These are phyloP conservation scores for Didymella keratinophila DNA, from an alignment of 2,329 filamentous ascomycete genomes.

Conservation along the genomic window DNA sequence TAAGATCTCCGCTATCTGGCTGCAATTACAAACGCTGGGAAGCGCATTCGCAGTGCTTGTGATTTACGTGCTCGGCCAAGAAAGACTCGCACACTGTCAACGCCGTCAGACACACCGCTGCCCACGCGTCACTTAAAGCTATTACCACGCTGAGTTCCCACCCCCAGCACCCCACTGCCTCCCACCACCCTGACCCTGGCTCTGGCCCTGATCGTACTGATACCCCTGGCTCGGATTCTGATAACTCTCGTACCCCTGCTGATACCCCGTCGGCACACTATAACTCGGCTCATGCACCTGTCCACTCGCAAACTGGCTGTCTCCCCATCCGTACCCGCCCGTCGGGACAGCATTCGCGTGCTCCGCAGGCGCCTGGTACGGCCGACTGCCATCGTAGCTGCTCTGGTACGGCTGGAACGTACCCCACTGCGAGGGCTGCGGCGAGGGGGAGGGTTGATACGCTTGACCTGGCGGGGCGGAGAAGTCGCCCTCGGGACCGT, in stretches of 20 bases:
- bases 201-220: constrained; percentile 32
- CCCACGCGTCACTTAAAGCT: not conserved
- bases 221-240: constrained; percentile 26
- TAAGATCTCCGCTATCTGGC: constrained; percentile 31
- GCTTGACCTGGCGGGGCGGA: constrained; percentile 11
- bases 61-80: not conserved
- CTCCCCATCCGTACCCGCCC: constrained; percentile 37
- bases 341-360: constrained; percentile 37
- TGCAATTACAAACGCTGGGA: constrained; percentile 2
- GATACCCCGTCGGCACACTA: constrained; percentile 46
- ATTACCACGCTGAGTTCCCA: constrained; percentile 39
- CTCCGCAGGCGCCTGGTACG: constrained; percentile 38
- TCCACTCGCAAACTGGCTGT: constrained; percentile 43
- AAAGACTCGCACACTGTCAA: not conserved
- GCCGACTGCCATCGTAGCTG: constrained; percentile 39
- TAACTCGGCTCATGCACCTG: constrained; percentile 46
- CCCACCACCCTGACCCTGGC: constrained; percentile 26
- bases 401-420: constrained; percentile 49
- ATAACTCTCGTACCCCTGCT: constrained; percentile 49
- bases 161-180: constrained; percentile 45
- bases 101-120: not conserved
- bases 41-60: not conserved
- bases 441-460: constrained; percentile 36
- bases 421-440: constrained; percentile 30
- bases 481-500: constrained; percentile 31